phyloP scores from a whole-genome alignment of 2,329 filamentous ascomycete species.

The Kalmusia sp. region DNA sequence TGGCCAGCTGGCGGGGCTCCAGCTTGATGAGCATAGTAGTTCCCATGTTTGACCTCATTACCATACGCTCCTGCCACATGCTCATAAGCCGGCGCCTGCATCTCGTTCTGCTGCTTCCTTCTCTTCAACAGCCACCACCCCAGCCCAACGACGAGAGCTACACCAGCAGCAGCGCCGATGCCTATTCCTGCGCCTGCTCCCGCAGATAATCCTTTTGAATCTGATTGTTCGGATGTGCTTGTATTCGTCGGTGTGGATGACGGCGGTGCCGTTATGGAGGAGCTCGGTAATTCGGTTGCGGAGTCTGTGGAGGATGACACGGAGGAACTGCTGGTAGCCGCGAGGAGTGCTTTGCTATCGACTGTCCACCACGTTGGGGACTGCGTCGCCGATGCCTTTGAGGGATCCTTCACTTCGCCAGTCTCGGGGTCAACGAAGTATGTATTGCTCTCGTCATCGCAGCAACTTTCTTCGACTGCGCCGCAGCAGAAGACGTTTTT shows the following conservation, averaged over 20 bases:
- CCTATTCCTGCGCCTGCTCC: slow-evolving; percentile 1
- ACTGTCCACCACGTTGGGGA: slow-evolving; percentile 4
- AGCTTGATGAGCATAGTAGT: background rate
- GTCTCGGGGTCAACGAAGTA: slow-evolving; percentile 1
- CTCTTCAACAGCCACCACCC: background rate
- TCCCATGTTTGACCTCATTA: background rate
- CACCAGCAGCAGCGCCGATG: background rate
- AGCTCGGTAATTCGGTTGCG: background rate
- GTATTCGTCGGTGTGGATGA: background rate
- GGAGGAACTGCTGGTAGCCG: background rate
- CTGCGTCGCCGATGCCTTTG: background rate
- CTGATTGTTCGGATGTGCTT: background rate
- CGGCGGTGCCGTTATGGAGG: background rate
- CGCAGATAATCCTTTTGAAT: background rate
- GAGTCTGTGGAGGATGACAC: background rate
- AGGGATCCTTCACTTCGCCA: slow-evolving; percentile 1
- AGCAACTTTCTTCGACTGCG: background rate
- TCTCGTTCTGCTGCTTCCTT: background rate
- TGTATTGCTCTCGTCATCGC: background rate
- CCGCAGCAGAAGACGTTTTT: slow-evolving; percentile 5
- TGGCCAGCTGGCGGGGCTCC: too few species aligned
- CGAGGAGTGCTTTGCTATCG: slow-evolving; percentile 1
- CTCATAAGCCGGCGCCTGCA: background rate
- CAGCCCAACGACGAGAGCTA: background rate
- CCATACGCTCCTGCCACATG: background rate